Conservation (phyloP, 202 grass and related monocot genomes). For the Sporobolus alterniflorus region DNA sequence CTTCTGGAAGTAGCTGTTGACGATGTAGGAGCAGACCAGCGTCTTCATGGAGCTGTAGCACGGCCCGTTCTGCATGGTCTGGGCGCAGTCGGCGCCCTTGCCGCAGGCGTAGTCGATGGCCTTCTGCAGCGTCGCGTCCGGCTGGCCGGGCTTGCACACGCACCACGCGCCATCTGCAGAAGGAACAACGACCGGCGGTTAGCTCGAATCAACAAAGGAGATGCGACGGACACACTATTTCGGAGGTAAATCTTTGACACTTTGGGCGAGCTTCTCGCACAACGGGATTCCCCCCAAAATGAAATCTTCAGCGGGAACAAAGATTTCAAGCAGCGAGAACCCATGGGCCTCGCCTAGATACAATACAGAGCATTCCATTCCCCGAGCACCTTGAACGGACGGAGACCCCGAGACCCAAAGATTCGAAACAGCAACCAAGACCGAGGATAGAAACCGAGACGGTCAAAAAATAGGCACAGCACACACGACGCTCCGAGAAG, state of each 20-base stretch:
- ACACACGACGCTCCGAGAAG: not conserved
- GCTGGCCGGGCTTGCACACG: conserved; percentile 47
- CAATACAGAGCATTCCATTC: not conserved
- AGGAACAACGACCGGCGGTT: not conserved
- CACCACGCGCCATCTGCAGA: conserved; percentile 73
- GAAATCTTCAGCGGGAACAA: not conserved
- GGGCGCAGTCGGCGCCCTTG: conserved; percentile 76
- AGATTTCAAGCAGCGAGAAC: not conserved
- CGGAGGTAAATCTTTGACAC: not conserved
- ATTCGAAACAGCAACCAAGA: not conserved
- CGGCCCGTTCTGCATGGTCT: conserved; percentile 38
- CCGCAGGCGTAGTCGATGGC: conserved; percentile 91
- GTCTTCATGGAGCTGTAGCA: conserved; percentile 54
- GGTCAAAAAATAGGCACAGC: not conserved
- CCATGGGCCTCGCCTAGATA: no score
- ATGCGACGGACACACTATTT: not conserved
- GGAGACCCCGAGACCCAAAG: not conserved
- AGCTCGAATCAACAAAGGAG: not conserved
- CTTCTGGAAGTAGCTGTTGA: conserved; percentile 89
- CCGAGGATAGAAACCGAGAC: not conserved
- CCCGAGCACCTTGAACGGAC: not conserved
- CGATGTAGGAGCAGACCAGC: conserved; percentile 74
- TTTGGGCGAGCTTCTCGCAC: not conserved
- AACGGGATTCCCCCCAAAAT: no score
- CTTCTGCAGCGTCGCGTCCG: conserved; percentile 54